Percentiles rank a stretch among this genome's conserved stretches.
phyloP scores from a whole-genome alignment of 768 basidiomycete genomes.

The Trametes villosa region DNA sequence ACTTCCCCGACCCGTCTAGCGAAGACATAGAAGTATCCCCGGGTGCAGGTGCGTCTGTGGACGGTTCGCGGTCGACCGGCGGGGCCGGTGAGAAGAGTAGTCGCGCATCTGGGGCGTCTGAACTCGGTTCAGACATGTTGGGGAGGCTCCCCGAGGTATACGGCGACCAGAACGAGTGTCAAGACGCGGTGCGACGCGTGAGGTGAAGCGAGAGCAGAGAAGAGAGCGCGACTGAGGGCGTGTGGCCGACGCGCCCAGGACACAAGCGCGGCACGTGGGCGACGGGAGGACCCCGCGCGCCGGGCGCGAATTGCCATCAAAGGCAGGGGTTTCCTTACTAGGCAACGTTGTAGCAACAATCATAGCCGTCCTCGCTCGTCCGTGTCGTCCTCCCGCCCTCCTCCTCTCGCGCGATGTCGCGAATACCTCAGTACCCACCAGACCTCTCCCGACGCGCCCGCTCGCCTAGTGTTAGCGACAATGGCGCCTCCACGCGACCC shows the following conservation, averaged over 20 bases:
- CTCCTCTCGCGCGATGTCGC: constrained; percentile 22
- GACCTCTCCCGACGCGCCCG: constrained; percentile 47
- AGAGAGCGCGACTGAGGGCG: constrained; percentile 2
- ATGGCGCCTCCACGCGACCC: constrained; percentile 47
- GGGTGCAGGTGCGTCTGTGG: constrained; percentile 9
- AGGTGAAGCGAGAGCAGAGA: not conserved
- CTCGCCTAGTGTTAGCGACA: constrained; percentile 46
- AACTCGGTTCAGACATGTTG: constrained; percentile 13
- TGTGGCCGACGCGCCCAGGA: constrained; percentile 10
- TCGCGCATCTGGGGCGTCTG: constrained; percentile 5
- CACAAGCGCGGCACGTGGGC: constrained; percentile 8
- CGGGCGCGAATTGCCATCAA: constrained; percentile 3
- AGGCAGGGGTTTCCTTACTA: constrained; percentile 9
- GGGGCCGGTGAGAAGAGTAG: not conserved
- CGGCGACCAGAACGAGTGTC: not conserved
- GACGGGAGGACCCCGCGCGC: not conserved
- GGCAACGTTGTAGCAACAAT: constrained; percentile 18
- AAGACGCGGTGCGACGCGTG: constrained; percentile 22
- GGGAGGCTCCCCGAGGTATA: not conserved
- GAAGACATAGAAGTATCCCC: constrained; percentile 9
- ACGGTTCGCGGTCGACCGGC: constrained; percentile 5
- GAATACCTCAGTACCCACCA: constrained; percentile 22
- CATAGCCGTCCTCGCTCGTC: constrained; percentile 1
- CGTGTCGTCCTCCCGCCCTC: not conserved
- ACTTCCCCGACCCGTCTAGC: too few species aligned